Percentiles rank a stretch among this genome's conserved stretches.
phyloP scores from a whole-genome alignment of 2,329 filamentous ascomycete genomes.

The Corynespora cassiicola region DNA sequence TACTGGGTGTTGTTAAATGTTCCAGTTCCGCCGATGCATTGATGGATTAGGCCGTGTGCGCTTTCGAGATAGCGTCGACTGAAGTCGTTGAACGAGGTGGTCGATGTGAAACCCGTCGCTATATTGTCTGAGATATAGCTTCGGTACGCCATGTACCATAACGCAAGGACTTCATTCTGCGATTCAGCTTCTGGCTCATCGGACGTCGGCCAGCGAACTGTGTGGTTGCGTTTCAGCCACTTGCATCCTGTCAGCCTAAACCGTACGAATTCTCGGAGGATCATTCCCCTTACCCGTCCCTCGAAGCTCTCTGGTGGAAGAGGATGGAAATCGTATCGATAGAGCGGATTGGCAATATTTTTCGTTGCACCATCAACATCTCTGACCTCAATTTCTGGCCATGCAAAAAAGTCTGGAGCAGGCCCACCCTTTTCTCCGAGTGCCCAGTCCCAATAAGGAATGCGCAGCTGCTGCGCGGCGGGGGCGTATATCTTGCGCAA shows the following conservation, averaged over 20 bases:
- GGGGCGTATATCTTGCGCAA: conserved; percentile 24
- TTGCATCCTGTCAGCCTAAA: conserved; percentile 10
- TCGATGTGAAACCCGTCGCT: conserved; percentile 10
- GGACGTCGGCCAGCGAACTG: conserved; percentile 38
- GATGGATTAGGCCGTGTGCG: conserved; percentile 37
- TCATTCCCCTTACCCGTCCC: conserved; percentile 5
- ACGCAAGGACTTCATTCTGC: conserved; percentile 17
- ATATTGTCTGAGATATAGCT: conserved; percentile 20
- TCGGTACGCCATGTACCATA: conserved; percentile 9
- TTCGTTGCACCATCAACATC: conserved; percentile 20
- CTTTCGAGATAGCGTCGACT: conserved; percentile 44
- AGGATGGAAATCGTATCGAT: conserved; percentile 34
- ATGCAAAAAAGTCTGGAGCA: conserved; percentile 33
- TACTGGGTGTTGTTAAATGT: neutral
- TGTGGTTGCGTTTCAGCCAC: conserved; percentile 31
- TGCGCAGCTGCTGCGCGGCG: conserved; percentile 37
- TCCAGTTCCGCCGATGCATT: conserved; percentile 52
- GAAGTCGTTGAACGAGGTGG: conserved; percentile 37
- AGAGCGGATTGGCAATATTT: conserved; percentile 35
- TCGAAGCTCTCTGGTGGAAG: conserved; percentile 27
- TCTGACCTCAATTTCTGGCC: conserved; percentile 19
- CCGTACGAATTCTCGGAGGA: neutral
- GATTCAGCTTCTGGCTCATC: conserved; percentile 24
- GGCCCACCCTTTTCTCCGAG: conserved; percentile 21
- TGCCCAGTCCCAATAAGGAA: conserved; percentile 46